A percentile compares a stretch with the other conserved stretches of the same genome.
Evolutionary conservation across 2,329 filamentous ascomycete species (phyloP).

Genomic region (Fusarium sp.): DNA sequence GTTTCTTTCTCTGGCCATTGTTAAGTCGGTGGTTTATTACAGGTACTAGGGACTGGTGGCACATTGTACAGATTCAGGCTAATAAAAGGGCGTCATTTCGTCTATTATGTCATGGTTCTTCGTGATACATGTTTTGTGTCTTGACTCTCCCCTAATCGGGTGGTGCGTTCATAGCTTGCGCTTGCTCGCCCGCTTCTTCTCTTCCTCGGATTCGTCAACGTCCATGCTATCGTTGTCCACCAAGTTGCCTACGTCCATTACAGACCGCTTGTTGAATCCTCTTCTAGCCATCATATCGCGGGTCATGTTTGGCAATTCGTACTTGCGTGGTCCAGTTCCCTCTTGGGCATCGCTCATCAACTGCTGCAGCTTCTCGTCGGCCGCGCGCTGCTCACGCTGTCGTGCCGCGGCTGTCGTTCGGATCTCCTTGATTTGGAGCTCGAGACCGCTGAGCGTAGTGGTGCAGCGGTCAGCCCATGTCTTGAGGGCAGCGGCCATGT

Average conservation of each 20-base stretch:
- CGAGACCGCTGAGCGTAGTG: slow-evolving; percentile 79
- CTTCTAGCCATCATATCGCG: slow-evolving; percentile 49
- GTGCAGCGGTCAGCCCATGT: slow-evolving; percentile 87
- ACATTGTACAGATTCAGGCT: slow-evolving; percentile 41
- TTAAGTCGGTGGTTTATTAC: slow-evolving; percentile 21
- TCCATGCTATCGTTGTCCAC: slow-evolving; percentile 69
- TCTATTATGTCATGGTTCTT: slow-evolving; percentile 50
- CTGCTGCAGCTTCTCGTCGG: slow-evolving; percentile 64
- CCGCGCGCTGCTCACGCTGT: slow-evolving; percentile 64
- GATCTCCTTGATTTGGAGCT: slow-evolving; percentile 79
- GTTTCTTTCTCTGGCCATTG: slow-evolving; percentile 32
- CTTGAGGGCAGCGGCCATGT: slow-evolving; percentile 77
- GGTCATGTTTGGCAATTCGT: slow-evolving; percentile 37
- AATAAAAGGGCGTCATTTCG: slow-evolving; percentile 45
- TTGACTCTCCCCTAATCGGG: background rate
- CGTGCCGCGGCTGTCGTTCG: slow-evolving; percentile 70
- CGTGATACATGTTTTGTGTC: slow-evolving; percentile 46
- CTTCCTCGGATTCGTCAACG: slow-evolving; percentile 67
- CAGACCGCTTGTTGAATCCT: slow-evolving; percentile 53
- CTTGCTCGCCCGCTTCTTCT: slow-evolving; percentile 66
- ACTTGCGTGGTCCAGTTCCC: slow-evolving; percentile 53
- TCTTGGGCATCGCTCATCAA: slow-evolving; percentile 65
- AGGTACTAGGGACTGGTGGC: slow-evolving; percentile 24
- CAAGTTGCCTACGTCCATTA: slow-evolving; percentile 61
- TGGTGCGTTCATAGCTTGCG: slow-evolving; percentile 63